phyloP scores from a whole-genome alignment of 2,329 filamentous ascomycete species.

The Botrytis tulipae region DNA sequence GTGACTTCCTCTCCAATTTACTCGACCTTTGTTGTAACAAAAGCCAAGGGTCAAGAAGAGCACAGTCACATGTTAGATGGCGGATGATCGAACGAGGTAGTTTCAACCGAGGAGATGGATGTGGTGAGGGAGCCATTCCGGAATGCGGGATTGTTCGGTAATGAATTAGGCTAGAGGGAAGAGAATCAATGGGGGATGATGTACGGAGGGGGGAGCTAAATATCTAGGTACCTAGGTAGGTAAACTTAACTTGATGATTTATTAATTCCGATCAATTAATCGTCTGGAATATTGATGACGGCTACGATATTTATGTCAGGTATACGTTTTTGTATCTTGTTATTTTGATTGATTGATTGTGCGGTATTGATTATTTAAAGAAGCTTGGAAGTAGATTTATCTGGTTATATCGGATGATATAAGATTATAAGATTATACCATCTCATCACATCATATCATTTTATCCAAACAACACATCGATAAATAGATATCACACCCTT shows the following conservation, averaged over 20 bases:
- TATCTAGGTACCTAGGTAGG: neutral
- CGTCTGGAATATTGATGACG: neutral
- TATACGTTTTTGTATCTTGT: neutral
- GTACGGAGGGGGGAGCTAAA: neutral
- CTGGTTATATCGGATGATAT: neutral
- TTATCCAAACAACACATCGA: neutral
- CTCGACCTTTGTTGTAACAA: neutral
- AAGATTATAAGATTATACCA: neutral
- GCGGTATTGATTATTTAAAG: neutral
- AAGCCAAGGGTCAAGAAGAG: neutral
- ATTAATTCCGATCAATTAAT: neutral
- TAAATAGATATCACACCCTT: neutral
- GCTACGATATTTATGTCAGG: neutral
- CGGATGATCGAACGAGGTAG: neutral
- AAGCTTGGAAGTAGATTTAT: neutral
- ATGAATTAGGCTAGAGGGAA: neutral
- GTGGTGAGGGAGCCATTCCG: neutral
- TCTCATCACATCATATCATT: neutral
- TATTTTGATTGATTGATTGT: neutral
- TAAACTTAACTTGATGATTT: neutral
- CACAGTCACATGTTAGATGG: neutral
- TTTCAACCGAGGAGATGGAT: slow-evolving; percentile 1
- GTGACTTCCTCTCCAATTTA: neutral
- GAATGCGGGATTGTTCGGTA: neutral
- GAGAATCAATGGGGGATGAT: neutral